Percentiles rank a stretch among this genome's conserved stretches.
phyloP scores from a whole-genome alignment of 2,329 filamentous ascomycete species.

The Coleophoma crateriformis region DNA sequence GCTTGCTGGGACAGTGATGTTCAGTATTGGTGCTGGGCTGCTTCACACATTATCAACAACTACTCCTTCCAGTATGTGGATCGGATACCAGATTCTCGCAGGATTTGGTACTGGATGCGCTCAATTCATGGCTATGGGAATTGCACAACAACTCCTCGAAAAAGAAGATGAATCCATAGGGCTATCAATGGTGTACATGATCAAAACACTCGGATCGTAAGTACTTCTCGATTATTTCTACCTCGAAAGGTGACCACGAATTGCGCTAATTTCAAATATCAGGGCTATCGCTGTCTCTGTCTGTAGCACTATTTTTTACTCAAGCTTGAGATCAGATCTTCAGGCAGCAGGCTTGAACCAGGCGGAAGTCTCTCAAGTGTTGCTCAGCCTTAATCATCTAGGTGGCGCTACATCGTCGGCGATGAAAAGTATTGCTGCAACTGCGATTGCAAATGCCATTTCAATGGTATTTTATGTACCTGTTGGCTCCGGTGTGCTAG shows the following conservation, averaged over 20 bases:
- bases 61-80: constrained; percentile 2
- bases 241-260: background rate
- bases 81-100: constrained; percentile 7
- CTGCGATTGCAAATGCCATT: background rate
- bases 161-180: background rate
- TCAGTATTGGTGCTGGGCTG: constrained; percentile 23
- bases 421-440: background rate
- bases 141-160: background rate
- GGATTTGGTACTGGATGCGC: constrained; percentile 2
- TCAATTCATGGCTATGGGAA: constrained; percentile 4
- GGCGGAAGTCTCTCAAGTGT: background rate
- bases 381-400: background rate
- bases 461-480: background rate
- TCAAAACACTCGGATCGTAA: constrained; percentile 1
- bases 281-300: constrained; percentile 1
- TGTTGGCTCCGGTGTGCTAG: background rate
- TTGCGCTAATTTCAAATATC: background rate
- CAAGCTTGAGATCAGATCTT: background rate
- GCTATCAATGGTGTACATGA: constrained; percentile 1
- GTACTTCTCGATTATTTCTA: background rate
- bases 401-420: background rate
- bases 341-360: background rate
- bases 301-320: constrained; percentile 1
- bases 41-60: constrained; percentile 18
- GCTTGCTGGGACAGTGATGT: constrained; percentile 20